Base-by-base conservation (phyloP, 192 early-diverging fungal genomes). In the Rhizoclosmatium globosum region DNA sequence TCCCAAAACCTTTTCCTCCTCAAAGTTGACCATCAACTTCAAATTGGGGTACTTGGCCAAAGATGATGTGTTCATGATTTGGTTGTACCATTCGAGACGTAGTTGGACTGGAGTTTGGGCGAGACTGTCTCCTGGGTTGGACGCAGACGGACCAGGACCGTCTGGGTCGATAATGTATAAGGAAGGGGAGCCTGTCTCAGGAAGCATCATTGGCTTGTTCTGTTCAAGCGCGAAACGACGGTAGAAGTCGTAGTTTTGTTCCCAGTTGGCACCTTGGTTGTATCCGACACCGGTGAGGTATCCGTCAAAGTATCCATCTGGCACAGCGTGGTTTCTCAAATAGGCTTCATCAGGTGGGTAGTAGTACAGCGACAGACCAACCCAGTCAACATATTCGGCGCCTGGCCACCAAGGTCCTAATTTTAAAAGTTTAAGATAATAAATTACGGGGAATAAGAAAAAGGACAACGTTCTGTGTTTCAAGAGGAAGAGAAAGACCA, bases 361-460 rank as follows among this genome's bases (percentile, higher is more conserved):
- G 56, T 73, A 71, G 73, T 86, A 86, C 3, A 85, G 43, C n/a
- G 82, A 86, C 9, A 83, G 31, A 0, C 77, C 83, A n/a, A 86
- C 74, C 85, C 85, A 86, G 74, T 86, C 85, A 1, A 86, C 85
- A 17, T 76, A 86, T 13, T 85, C 85, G 59, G 77, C 77, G 4
- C 85, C 83, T 42, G 69, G 77, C 47, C 56, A 58, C 41, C 41
- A 72, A 4, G 41, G 41, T 17, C 56, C 13, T 17, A 15, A 57
- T 57, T 11, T 13, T 11, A 57, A 57, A 48, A 65, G 59, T 17
- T 21, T 71, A 71, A 48, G 45, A 11, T 39, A 71, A 68, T 82
- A 82, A 71, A n/a, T n/a, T n/a, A n/a, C n/a, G n/a, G n/a, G n/a
- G n/a, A n/a, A n/a, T n/a, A n/a, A n/a, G n/a, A n/a, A n/a, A n/a